Conservation (phyloP, 2,329 filamentous ascomycete species). For the Talaromyces sp. region DNA sequence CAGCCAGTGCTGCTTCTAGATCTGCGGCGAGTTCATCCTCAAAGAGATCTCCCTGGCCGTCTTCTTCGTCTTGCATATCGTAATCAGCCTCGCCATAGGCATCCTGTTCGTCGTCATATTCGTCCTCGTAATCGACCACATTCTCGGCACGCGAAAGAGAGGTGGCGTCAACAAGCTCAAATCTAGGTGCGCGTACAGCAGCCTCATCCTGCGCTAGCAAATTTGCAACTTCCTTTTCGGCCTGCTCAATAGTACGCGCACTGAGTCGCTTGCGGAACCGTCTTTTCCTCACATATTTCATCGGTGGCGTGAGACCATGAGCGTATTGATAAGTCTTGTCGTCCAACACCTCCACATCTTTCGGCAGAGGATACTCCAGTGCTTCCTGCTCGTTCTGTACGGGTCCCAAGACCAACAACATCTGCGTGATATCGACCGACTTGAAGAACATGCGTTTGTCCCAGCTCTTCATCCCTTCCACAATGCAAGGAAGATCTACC, state of each 20-base stretch:
- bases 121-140: conserved; percentile 45
- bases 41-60: conserved; percentile 34
- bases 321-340: conserved; percentile 69
- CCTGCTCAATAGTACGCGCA: conserved; percentile 78
- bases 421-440: conserved; percentile 82
- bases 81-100: conserved; percentile 50
- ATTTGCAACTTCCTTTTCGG: conserved; percentile 74
- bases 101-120: conserved; percentile 49
- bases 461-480: conserved; percentile 92
- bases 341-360: conserved; percentile 59
- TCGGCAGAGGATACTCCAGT: conserved; percentile 63
- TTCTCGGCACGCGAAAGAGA: conserved; percentile 45
- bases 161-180: conserved; percentile 61
- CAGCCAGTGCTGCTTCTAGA: conserved; percentile 44
- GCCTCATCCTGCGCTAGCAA: conserved; percentile 67
- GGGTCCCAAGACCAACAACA: conserved; percentile 73
- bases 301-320: conserved; percentile 81
- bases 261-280: conserved; percentile 80
- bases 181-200: conserved; percentile 55
- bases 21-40: conserved; percentile 44
- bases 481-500: conserved; percentile 80
- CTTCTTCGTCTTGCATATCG: conserved; percentile 34
- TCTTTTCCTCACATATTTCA: conserved; percentile 78
- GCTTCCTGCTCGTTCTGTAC: conserved; percentile 67
- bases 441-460: conserved; percentile 86